A percentile compares a stretch with the other conserved stretches of the same genome.
Evolutionary conservation across 2,329 filamentous ascomycete species (phyloP).

Genomic region (Cercospora sojina): DNA sequence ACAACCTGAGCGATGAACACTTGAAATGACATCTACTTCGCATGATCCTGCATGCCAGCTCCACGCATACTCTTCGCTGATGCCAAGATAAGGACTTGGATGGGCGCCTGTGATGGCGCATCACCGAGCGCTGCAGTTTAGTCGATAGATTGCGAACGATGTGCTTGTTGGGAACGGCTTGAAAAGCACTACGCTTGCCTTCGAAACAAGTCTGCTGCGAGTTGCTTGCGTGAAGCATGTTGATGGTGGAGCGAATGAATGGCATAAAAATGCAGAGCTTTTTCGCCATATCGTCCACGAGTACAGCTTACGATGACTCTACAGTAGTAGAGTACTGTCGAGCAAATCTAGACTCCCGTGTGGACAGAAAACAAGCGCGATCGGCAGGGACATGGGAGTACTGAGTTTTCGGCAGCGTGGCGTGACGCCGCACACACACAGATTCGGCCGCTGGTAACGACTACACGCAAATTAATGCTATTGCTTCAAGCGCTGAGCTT

Average conservation of each 20-base stretch:
- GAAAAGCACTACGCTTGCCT: too few relatives aligned
- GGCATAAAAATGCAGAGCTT: background rate
- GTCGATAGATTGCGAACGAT: too few relatives aligned
- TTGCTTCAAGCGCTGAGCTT: slow-evolving; percentile 70
- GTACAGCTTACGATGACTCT: background rate
- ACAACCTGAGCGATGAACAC: too few relatives aligned
- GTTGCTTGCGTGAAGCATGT: too few relatives aligned
- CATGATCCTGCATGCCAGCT: background rate
- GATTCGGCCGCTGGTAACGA: background rate
- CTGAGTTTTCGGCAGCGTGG: background rate
- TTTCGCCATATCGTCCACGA: background rate
- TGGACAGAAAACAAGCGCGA: background rate
- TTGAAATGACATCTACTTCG: background rate
- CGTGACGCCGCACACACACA: background rate
- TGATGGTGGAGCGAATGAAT: too few relatives aligned
- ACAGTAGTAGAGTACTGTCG: background rate
- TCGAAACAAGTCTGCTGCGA: too few relatives aligned
- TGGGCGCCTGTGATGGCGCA: background rate
- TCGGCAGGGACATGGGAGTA: background rate
- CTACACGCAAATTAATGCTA: slow-evolving; percentile 35
- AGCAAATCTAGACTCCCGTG: background rate
- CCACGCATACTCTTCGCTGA: background rate
- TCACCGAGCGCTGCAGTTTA: too few relatives aligned
- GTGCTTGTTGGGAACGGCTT: too few relatives aligned
- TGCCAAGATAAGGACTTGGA: background rate